A percentile compares a stretch with the other conserved stretches of the same genome.
Evolutionary conservation across 176 grass and related monocot species (phyloP).

Genomic region (Carex littledalei): DNA sequence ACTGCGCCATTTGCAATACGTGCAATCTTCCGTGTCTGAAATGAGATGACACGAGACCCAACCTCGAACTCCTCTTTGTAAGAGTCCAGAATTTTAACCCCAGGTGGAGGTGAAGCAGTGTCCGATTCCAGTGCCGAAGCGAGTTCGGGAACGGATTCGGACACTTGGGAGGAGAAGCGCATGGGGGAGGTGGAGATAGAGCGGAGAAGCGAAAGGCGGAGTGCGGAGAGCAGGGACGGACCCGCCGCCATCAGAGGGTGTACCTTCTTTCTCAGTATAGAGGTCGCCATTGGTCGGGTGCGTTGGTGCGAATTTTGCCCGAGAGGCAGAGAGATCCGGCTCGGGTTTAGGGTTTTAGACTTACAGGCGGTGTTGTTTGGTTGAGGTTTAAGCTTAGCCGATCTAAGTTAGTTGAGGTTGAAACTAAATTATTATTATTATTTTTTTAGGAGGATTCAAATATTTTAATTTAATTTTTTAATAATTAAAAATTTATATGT

Average conservation of each 20-base stretch:
- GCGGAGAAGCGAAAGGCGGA: constrained; percentile 4
- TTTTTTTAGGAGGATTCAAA: too few species aligned
- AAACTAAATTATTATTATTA: too few species aligned
- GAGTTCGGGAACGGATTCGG: not conserved
- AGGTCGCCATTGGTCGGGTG: constrained; percentile 14
- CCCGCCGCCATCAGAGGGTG: constrained; percentile 18
- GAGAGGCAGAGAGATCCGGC: not conserved
- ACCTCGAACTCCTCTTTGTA: constrained; percentile 87
- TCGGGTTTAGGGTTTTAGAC: constrained; percentile 26
- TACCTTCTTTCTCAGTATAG: constrained; percentile 13
- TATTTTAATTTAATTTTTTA: too few species aligned
- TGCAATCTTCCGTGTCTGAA: constrained; percentile 88
- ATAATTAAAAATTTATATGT: too few species aligned
- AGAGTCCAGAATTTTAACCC: constrained; percentile 56
- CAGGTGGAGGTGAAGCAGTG: constrained; percentile 27
- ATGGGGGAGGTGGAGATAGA: not conserved
- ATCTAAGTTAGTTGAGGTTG: too few species aligned
- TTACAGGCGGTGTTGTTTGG: too few species aligned
- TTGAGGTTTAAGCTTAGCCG: too few species aligned
- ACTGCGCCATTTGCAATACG: constrained; percentile 85
- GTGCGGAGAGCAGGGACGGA: not conserved
- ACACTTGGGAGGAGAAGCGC: not conserved
- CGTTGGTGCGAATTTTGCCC: not conserved
- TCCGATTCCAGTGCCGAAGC: not conserved
- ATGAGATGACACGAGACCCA: constrained; percentile 57